Base-by-base conservation (phyloP, 2,329 filamentous ascomycete species). In the Dothiorella sarmentorum region DNA sequence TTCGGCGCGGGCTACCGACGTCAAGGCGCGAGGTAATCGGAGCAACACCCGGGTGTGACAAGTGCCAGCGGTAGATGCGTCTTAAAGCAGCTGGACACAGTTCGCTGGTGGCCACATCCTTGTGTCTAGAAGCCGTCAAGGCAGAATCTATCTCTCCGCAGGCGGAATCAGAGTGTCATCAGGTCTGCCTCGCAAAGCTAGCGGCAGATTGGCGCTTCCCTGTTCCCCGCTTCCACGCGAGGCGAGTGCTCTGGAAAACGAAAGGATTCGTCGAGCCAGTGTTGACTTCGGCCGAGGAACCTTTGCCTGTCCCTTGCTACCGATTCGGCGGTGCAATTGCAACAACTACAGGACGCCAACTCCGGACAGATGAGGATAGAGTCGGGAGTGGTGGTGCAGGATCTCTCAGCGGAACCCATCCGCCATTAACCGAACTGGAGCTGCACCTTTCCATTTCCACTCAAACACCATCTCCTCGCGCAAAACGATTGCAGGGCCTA, bases 81-180 rank as follows among this genome's bases (percentile, higher is more conserved):
- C 33, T 35, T 18, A 53, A 53, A 53, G 24, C 49, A 31, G 49
- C 49, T 11, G 5, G 2, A 9, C 35, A 24, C 49, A 53, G 49
- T n/a, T 40, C n/a, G 49, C 49, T 35, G 49, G 13, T 24, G 49
- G 24, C 35, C 35, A 15, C 11, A 53, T 29, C 49, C 49, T 40
- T 53, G 49, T 53, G 40, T 53, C 49, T 53, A 53, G 49, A 53
- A 53, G 49, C 43, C n/a, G 33, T 20, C 49, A 53, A 40, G 49
- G 49, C 49, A 53, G 49, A 53, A 22, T 37, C 35, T 40, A 40
- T 53, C 49, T 40, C 15, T 40, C 35, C n/a, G 24, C 43, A 26
- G 20, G 31, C 31, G 15, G 9, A 53, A 13, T 15, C 24, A 10
- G 35, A 27, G 22, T 4, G 17, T 18, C 33, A 31, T n/a, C n/a